Percentiles rank a stretch among this genome's conserved stretches.
phyloP scores from a whole-genome alignment of 306 rosid species.

The Sesbania bispinosa region DNA sequence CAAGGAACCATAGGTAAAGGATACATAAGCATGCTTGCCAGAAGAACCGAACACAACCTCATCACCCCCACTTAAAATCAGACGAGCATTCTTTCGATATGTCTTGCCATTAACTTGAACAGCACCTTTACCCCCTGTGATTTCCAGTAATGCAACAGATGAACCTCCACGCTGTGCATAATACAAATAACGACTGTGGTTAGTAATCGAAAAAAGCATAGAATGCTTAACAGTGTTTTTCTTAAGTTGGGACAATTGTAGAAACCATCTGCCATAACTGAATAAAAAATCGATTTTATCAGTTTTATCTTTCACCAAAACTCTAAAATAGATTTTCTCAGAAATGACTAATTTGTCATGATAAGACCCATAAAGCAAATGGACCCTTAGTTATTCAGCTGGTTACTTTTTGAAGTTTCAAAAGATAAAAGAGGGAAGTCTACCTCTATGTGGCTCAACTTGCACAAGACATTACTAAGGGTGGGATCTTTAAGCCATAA shows the following conservation, averaged over 20 bases:
- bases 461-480: slow-evolving; percentile 65
- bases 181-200: slow-evolving; percentile 27
- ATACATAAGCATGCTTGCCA: slow-evolving; percentile 90
- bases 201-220: not conserved
- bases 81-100: slow-evolving; percentile 44
- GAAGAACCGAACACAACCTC: slow-evolving; percentile 72
- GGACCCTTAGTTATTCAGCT: slow-evolving; percentile 7
- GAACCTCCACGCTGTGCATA: slow-evolving; percentile 62
- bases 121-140: slow-evolving; percentile 63
- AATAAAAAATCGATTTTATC: not conserved
- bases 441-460: slow-evolving; percentile 84
- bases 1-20: slow-evolving; percentile 47
- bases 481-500: slow-evolving; percentile 70
- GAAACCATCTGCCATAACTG: slow-evolving; percentile 2
- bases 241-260: not conserved
- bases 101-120: slow-evolving; percentile 76
- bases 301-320: slow-evolving; percentile 16
- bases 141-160: slow-evolving; percentile 70
- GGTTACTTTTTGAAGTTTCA: slow-evolving; percentile 5
- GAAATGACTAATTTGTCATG: not conserved
- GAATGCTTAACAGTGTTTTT: not conserved
- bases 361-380: slow-evolving; percentile 12
- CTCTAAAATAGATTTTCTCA: not conserved
- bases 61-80: slow-evolving; percentile 75
- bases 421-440: slow-evolving; percentile 14